These are phyloP conservation scores for Lactarius akahatsu DNA, from an alignment of 768 basidiomycete species.

Conservation along the genomic window DNA sequence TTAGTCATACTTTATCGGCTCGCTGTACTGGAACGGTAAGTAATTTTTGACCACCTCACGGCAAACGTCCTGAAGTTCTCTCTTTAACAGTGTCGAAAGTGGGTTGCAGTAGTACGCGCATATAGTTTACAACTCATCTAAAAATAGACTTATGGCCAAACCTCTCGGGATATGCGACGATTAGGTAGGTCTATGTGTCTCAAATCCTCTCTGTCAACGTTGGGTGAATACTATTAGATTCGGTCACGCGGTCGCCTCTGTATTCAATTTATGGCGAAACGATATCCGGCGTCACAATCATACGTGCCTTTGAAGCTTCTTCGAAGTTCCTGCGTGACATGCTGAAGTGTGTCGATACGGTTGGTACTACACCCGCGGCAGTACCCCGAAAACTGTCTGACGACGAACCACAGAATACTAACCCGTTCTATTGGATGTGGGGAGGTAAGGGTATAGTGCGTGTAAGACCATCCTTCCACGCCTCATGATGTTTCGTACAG, in stretches of 20 bases:
- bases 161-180: slow-evolving; percentile 82
- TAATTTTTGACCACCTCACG: neutral
- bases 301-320: slow-evolving; percentile 86
- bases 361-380: slow-evolving; percentile 39
- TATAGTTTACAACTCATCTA: slow-evolving; percentile 23
- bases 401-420: slow-evolving; percentile 46
- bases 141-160: slow-evolving; percentile 64
- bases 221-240: slow-evolving; percentile 33
- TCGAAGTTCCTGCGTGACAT: slow-evolving; percentile 85
- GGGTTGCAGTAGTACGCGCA: slow-evolving; percentile 1
- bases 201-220: neutral
- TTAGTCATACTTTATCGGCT: slow-evolving; percentile 57
- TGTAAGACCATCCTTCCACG: neutral
- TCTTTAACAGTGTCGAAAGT: slow-evolving; percentile 12
- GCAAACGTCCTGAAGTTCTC: slow-evolving; percentile 3
- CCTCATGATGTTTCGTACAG: slow-evolving; percentile 39
- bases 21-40: slow-evolving; percentile 72
- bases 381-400: neutral
- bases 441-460: slow-evolving; percentile 48
- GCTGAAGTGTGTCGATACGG: slow-evolving; percentile 78
- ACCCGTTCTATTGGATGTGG: slow-evolving; percentile 92
- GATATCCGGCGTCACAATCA: slow-evolving; percentile 50
- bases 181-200: slow-evolving; percentile 47
- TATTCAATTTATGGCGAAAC: slow-evolving; percentile 54
- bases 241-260: slow-evolving; percentile 50